Base-by-base conservation (phyloP, 495 filamentous ascomycete species). In the Acidiella bohemica region DNA sequence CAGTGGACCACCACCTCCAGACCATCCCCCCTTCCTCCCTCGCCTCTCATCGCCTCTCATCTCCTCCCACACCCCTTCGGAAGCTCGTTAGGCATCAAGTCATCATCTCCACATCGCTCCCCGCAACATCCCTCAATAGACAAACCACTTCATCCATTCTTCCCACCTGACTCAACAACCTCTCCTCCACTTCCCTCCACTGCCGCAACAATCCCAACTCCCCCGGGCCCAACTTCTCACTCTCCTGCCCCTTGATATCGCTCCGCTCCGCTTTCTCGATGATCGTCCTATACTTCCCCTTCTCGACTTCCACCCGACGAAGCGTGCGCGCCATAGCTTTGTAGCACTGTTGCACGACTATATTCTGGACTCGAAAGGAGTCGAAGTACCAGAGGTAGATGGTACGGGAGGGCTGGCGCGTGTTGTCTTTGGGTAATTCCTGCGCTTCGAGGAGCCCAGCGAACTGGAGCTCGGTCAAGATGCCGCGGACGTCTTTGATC, bases 361-460 rank as follows among this genome's bases (percentile, higher is more conserved):
- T 71, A 11, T 66, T 60, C 26, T 72, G 63, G 14, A 76, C 74
- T 23, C 79, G 73, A 14, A 84, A 76, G 0, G 67, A 59, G 51
- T 96, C 90, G 56, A 80, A 93, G 62, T 72, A 93, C 81, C 84
- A 95, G 17, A 96, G 69, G 56, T 81, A 95, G 26, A 88, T 75
- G 1, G 84, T 87, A 24, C 81, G 75, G 35, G 70, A 76, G 8
- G 84, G 76, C 34, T 82, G 72, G 2, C 84, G 77, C 35, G 76
- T 78, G 34, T 67, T 69, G 49, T 95, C 88, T 31, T 77, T 77
- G 3, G 90, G 90, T 0, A 96, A 78, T 63, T 99, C 90, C 55
- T 96, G 92, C 8, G 86, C 66, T 43, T 94, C 81, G 13, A 93
- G 69, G 43, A 87, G 79, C 3, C 90, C 88, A 19, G 73, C 70